phyloP scores from a whole-genome alignment of 768 basidiomycete genomes.

The Suillus fuscotomentosus region DNA sequence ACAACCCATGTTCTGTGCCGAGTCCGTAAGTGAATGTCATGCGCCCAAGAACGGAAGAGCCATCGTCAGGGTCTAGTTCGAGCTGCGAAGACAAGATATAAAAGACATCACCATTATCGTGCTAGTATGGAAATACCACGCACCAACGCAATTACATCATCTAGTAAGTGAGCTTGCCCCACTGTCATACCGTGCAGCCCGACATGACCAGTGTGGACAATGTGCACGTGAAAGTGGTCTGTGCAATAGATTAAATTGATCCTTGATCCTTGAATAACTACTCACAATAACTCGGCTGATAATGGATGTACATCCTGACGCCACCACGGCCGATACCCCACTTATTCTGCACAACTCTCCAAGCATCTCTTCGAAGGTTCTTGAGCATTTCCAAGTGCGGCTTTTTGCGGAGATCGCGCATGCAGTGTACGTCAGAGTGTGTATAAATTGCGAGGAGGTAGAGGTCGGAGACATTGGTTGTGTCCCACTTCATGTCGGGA shows the following conservation, averaged over 20 bases:
- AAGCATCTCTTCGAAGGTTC: slow-evolving; percentile 58
- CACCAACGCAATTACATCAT: slow-evolving; percentile 88
- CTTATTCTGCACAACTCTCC: slow-evolving; percentile 48
- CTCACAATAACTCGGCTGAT: slow-evolving; percentile 95
- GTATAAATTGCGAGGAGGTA: slow-evolving; percentile 83
- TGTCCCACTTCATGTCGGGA: slow-evolving; percentile 98
- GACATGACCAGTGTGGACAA: slow-evolving; percentile 69
- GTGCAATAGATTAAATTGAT: neutral
- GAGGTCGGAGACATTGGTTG: slow-evolving; percentile 63
- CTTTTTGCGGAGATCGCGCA: slow-evolving; percentile 65
- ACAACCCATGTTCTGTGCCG: slow-evolving; percentile 79
- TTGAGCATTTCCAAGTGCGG: slow-evolving; percentile 66
- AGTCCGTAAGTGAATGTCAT: slow-evolving; percentile 83
- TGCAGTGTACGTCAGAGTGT: slow-evolving; percentile 57
- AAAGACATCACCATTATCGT: neutral
- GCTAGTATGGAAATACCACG: slow-evolving; percentile 14
- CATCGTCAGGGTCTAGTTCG: slow-evolving; percentile 23
- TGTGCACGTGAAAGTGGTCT: slow-evolving; percentile 96
- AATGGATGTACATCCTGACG: slow-evolving; percentile 85
- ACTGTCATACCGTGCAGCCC: slow-evolving; percentile 70
- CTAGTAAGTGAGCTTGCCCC: slow-evolving; percentile 91
- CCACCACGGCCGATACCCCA: slow-evolving; percentile 67
- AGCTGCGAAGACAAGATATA: neutral
- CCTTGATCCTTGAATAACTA: slow-evolving; percentile 8
- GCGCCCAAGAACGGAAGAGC: slow-evolving; percentile 56